Evolutionary conservation across 495 filamentous ascomycete species (phyloP), one percentile per base, ranked within the genome.

Genomic region (Pyrenula massariospora): DNA sequence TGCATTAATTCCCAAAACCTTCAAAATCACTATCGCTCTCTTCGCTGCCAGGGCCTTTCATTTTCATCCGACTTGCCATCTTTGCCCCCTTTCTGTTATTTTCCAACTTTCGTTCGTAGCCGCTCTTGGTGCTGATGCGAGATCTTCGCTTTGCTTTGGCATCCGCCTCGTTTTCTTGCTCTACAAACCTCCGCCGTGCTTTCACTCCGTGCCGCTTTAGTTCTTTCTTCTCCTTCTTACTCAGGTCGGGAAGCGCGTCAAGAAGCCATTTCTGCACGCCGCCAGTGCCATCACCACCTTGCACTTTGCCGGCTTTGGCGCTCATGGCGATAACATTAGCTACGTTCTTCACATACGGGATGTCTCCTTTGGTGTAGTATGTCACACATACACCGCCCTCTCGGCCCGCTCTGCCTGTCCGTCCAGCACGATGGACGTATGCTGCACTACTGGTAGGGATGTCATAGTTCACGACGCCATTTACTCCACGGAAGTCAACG

Each of bases 391-490:
- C 80, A 22, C 93, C 93, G 24, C 91, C 92, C 63, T 86, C 82
- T 53, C 89, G 79, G 2, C 93, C 92, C 1, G 91, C 92, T 54
- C 93, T 76, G 1, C 91, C 93, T 0, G 94, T 97, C 54, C 93
- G 81, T 2, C 93, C 93, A 1, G 91, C 88, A 22, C 93, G 88
- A 70, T 98, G 93, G 21, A 98, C 86, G 60, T 98, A 98, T 3
- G 85, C 82, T 2, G 91, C 89, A 3, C 85, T 84, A 0, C 88
- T 91, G 42, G 82, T 89, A 1, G 93, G 94, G 51, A 96, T 86
- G 66, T 98, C 93, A 71, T 96, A 98, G 70, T 97, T 98, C 23
- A 97, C 84, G 0, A 98, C 91, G 36, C 91, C 87, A 62, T 95
- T 93, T 55, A 98, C 83, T 23, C 94, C 77, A 12, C 84, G 80